Percentiles rank a stretch among this genome's conserved stretches.
Evolutionary conservation across 768 basidiomycete genomes (phyloP).

Genomic region (Russula lepida): DNA sequence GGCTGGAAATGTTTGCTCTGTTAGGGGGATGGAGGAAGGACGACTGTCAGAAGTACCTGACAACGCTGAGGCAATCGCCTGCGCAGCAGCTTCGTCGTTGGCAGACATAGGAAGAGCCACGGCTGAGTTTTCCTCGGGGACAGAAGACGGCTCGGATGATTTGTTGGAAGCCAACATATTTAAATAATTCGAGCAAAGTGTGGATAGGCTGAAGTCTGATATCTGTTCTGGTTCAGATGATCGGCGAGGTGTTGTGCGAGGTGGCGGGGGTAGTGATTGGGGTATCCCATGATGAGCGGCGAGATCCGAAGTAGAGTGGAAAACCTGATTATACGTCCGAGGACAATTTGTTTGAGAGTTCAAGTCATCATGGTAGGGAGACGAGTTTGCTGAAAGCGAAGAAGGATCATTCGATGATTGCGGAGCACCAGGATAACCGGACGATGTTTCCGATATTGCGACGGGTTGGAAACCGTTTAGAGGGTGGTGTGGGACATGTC

Average conservation of each 20-base stretch:
- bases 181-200: slow-evolving; percentile 54
- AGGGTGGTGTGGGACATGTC: slow-evolving; percentile 41
- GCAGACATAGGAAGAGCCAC: slow-evolving; percentile 17
- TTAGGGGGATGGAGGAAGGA: neutral
- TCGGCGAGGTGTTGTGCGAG: slow-evolving; percentile 47
- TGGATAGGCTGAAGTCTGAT: slow-evolving; percentile 38
- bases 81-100: slow-evolving; percentile 11
- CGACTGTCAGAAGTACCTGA: slow-evolving; percentile 4
- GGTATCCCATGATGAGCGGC: slow-evolving; percentile 77
- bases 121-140: slow-evolving; percentile 21
- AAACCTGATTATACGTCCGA: slow-evolving; percentile 57
- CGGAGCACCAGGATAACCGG: slow-evolving; percentile 35
- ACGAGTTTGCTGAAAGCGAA: slow-evolving; percentile 43
- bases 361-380: slow-evolving; percentile 51
- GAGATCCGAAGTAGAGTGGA: slow-evolving; percentile 55
- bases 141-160: slow-evolving; percentile 28
- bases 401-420: slow-evolving; percentile 40
- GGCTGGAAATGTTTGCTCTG: slow-evolving; percentile 21
- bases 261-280: slow-evolving; percentile 57
- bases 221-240: slow-evolving; percentile 29
- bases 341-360: slow-evolving; percentile 48
- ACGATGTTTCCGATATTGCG: slow-evolving; percentile 25
- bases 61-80: slow-evolving; percentile 17
- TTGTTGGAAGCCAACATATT: slow-evolving; percentile 55
- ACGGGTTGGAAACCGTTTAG: slow-evolving; percentile 40